Conservation (phyloP, 768 basidiomycete species). For the Hygrocybe coccinea region DNA sequence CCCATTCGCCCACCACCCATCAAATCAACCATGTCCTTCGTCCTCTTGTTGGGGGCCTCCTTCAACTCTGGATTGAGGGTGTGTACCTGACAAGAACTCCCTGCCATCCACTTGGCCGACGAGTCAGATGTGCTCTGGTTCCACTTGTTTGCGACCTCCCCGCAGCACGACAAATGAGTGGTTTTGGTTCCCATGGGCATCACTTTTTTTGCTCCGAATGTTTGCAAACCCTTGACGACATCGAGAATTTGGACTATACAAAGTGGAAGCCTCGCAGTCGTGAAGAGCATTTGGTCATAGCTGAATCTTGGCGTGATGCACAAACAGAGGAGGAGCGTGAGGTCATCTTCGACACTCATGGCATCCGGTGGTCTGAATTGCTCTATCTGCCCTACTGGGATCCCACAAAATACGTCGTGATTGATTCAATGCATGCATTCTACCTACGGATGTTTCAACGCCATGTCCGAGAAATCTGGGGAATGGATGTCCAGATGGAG, state of each 20-base stretch:
- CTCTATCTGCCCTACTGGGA: conserved; percentile 35
- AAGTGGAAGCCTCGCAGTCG: conserved; percentile 12
- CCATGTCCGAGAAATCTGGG: conserved; percentile 22
- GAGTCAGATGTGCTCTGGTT: conserved; percentile 25
- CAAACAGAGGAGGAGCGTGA: conserved; percentile 2
- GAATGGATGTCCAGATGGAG: conserved; percentile 9
- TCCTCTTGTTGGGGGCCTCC: conserved; percentile 36
- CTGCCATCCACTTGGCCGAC: conserved; percentile 19
- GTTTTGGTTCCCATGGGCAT: conserved; percentile 18
- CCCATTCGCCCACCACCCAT: conserved; percentile 28
- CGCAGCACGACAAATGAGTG: conserved; percentile 29
- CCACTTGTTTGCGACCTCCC: conserved; percentile 35
- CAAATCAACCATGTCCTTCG: conserved; percentile 37
- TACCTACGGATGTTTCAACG: conserved; percentile 26
- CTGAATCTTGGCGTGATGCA: conserved; percentile 19
- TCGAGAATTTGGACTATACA: conserved; percentile 14
- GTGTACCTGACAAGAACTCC: conserved; percentile 24
- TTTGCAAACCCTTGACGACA: conserved; percentile 9
- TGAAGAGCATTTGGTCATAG: conserved; percentile 11
- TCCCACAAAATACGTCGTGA: conserved; percentile 21
- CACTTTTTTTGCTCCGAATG: conserved; percentile 23
- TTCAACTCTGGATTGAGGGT: conserved; percentile 31
- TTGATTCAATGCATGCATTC: conserved; percentile 40
- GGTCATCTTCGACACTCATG: conserved; percentile 15
- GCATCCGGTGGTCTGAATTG: conserved; percentile 28